Evolutionary conservation across 2,329 filamentous ascomycete genomes (phyloP).

Genomic region (Neophaeococcomyces mojaviensis): DNA sequence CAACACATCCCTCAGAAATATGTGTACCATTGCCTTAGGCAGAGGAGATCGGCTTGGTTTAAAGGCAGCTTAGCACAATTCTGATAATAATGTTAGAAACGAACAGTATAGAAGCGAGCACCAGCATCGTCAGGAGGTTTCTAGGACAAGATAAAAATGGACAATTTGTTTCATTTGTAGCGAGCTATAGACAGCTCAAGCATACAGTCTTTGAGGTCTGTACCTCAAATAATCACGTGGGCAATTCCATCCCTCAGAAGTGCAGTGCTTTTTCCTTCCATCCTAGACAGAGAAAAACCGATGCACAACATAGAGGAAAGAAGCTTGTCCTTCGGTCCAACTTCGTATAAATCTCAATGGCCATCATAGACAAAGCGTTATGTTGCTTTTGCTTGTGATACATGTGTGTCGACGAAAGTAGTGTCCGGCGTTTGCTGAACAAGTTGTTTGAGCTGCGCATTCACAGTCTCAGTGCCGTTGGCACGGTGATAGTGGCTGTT

Average conservation of each 20-base stretch:
- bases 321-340: background rate
- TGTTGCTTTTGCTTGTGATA: conserved; percentile 6
- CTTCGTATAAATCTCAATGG: background rate
- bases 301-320: background rate
- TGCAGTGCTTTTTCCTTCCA: background rate
- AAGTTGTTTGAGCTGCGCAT: too few relatives aligned
- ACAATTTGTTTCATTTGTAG: conserved; percentile 2
- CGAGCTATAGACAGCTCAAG: background rate
- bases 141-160: background rate
- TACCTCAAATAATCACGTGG: background rate
- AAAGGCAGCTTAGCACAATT: too few relatives aligned
- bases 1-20: too few relatives aligned
- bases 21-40: too few relatives aligned
- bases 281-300: background rate
- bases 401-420: background rate
- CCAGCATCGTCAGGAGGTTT: too few relatives aligned
- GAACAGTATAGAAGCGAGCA: background rate
- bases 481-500: background rate
- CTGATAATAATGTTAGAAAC: too few relatives aligned
- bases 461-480: too few relatives aligned
- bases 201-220: background rate
- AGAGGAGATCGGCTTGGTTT: too few relatives aligned
- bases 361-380: background rate
- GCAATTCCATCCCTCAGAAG: background rate
- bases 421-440: too few relatives aligned